Evolutionary conservation across 176 grass and related monocot genomes (phyloP).

Genomic region (Oryza glumipatula): DNA sequence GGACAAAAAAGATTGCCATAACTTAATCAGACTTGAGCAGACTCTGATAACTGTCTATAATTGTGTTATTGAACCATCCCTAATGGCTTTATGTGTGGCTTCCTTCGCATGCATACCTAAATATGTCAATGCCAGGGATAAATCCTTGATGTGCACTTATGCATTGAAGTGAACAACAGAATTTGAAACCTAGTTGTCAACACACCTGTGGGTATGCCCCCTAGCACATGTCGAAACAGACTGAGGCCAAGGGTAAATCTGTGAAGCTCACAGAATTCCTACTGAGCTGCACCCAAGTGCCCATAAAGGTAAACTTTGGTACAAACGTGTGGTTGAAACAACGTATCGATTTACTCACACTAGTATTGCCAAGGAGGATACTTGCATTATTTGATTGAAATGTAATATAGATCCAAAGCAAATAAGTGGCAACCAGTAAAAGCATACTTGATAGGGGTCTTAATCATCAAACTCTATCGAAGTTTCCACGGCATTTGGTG

Average conservation of each 20-base stretch:
- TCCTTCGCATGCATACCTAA: no score
- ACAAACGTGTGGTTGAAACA: not conserved
- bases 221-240: not conserved
- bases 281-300: not conserved
- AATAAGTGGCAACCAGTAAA: not conserved
- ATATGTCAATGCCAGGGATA: not conserved
- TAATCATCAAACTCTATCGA: not conserved
- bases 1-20: no score
- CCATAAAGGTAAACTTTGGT: not conserved
- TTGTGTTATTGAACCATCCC: no score
- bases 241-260: not conserved
- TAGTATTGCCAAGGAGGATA: not conserved
- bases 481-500: not conserved
- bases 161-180: not conserved
- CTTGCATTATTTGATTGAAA: not conserved
- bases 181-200: not conserved
- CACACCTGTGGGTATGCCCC: not conserved
- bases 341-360: not conserved
- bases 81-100: no score
- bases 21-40: no score
- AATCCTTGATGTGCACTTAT: not conserved
- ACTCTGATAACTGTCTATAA: no score
- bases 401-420: not conserved
- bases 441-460: not conserved
- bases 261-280: no score